A percentile compares a stretch with the other conserved stretches of the same genome.
These are phyloP conservation scores for Sphagnum tenellum DNA, from an alignment of 225 moss, liverwort and hornwort species.

Conservation along the genomic window DNA sequence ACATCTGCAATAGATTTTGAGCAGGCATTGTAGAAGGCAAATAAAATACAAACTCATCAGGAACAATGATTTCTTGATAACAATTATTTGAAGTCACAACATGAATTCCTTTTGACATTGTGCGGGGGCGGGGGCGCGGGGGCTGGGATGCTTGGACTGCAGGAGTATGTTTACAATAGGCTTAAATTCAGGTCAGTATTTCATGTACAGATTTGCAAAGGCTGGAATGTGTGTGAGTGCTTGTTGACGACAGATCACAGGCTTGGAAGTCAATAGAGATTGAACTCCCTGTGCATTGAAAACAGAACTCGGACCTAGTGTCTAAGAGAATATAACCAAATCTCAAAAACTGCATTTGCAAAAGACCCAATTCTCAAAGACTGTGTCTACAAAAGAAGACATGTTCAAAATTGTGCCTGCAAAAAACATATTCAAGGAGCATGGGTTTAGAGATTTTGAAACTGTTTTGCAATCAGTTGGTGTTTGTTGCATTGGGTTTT, in stretches of 20 bases:
- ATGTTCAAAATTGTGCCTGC: neutral
- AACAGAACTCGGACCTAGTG: too few species aligned
- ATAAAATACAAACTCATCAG: neutral
- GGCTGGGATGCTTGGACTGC: constrained; percentile 11
- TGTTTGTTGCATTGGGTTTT: neutral
- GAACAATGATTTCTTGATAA: neutral
- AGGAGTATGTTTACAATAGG: constrained; percentile 88
- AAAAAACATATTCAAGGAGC: neutral
- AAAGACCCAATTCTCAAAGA: neutral
- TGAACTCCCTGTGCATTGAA: too few species aligned
- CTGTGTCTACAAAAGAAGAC: neutral
- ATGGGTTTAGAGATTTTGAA: neutral
- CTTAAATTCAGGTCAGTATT: constrained; percentile 65
- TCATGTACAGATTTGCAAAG: neutral
- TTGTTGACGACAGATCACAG: neutral
- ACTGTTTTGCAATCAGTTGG: neutral
- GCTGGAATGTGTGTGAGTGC: neutral
- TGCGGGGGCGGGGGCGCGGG: too few species aligned
- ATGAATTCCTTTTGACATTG: neutral
- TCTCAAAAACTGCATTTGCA: neutral
- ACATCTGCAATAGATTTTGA: neutral
- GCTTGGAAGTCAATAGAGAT: too few species aligned
- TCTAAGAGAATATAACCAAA: too few species aligned
- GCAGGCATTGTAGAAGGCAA: neutral
- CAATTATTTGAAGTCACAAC: neutral